These are phyloP conservation scores for Cucumis melo DNA, from an alignment of 306 rosid species.

Conservation along the genomic window DNA sequence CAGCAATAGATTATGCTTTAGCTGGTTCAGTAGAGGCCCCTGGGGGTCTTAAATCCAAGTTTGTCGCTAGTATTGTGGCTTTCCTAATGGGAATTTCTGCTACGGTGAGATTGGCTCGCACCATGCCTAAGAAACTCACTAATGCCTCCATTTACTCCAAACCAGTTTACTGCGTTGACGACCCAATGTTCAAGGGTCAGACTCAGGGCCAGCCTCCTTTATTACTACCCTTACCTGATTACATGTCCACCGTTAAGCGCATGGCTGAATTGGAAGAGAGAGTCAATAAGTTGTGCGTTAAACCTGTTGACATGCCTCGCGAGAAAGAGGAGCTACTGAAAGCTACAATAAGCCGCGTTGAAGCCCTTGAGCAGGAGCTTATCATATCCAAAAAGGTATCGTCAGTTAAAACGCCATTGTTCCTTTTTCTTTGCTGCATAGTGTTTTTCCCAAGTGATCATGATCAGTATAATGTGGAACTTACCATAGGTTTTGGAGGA, in stretches of 20 bases:
- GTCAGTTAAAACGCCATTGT: too few relatives aligned
- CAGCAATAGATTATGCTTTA: constrained; percentile 18
- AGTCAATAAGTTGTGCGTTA: constrained; percentile 23
- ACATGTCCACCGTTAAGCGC: constrained; percentile 56
- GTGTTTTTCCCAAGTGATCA: background rate
- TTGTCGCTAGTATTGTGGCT: constrained; percentile 55
- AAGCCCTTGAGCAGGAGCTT: constrained; percentile 53
- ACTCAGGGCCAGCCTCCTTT: background rate
- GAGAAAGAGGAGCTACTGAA: constrained; percentile 63
- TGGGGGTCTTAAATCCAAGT: constrained; percentile 37
- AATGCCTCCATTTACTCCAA: constrained; percentile 62
- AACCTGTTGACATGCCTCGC: constrained; percentile 41
- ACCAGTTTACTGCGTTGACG: constrained; percentile 19
- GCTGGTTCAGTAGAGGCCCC: constrained; percentile 28
- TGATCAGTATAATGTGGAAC: too few relatives aligned
- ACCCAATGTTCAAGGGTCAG: constrained; percentile 8
- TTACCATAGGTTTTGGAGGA: constrained; percentile 51
- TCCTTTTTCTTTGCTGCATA: background rate
- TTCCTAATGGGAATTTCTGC: constrained; percentile 65
- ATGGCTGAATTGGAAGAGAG: constrained; percentile 75
- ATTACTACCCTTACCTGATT: constrained; percentile 25
- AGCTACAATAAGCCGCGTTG: constrained; percentile 39
- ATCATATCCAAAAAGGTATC: constrained; percentile 55
- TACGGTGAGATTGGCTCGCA: constrained; percentile 55
- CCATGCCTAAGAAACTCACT: constrained; percentile 69